Conservation (phyloP, 768 basidiomycete species). For the Amanita polypyramis region DNA sequence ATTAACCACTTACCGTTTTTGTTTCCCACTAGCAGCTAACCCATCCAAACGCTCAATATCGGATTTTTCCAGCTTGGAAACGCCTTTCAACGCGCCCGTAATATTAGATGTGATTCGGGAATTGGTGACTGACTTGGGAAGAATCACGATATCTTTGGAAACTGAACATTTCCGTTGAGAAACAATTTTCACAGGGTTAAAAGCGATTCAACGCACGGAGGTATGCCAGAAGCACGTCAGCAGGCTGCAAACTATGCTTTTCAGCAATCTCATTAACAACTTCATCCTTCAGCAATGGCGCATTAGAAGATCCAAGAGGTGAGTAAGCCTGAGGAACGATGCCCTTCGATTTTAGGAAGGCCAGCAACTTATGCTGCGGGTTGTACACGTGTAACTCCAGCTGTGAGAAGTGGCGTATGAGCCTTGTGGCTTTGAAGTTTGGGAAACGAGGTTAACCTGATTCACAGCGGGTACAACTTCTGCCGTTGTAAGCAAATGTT, state of each 20-base stretch:
- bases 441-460: conserved; percentile 35
- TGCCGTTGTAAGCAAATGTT: conserved; percentile 58
- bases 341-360: conserved; percentile 50
- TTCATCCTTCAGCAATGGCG: conserved; percentile 57
- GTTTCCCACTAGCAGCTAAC: conserved; percentile 51
- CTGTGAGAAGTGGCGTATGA: conserved; percentile 20
- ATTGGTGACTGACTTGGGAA: conserved; percentile 74
- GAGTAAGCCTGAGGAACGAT: conserved; percentile 76
- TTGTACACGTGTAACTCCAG: conserved; percentile 69
- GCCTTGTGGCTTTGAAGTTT: not conserved
- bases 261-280: conserved; percentile 47
- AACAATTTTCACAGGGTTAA: not conserved
- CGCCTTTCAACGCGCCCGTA: conserved; percentile 36
- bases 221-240: conserved; percentile 55
- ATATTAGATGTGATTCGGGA: conserved; percentile 55
- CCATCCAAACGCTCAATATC: conserved; percentile 50
- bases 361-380: conserved; percentile 58
- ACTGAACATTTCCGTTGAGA: conserved; percentile 26
- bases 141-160: conserved; percentile 49
- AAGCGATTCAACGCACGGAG: conserved; percentile 31
- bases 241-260: conserved; percentile 40
- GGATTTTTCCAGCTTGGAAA: conserved; percentile 31
- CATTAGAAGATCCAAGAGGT: conserved; percentile 61
- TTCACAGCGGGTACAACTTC: conserved; percentile 63
- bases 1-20: conserved; percentile 35